Evolutionary conservation across 2,329 filamentous ascomycete genomes (phyloP), one percentile per base, ranked within the genome.

Genomic region (Sporothrix protearum): DNA sequence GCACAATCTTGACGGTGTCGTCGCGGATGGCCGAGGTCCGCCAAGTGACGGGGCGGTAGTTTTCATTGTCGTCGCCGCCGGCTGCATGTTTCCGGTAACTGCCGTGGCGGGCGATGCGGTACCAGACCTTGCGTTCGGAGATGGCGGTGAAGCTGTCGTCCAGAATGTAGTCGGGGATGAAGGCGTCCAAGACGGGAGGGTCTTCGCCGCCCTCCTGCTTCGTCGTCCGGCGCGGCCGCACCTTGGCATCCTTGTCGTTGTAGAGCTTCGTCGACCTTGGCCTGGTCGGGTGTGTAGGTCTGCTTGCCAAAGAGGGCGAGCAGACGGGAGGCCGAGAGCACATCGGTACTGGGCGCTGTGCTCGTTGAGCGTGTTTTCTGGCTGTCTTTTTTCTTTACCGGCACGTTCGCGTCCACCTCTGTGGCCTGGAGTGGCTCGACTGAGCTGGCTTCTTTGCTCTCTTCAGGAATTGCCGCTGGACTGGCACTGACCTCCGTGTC

Each of bases 91-190:
- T 86, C 6, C 87, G 82, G 75, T 85, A 83, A 0, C 88, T 88
- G 2, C 88, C 89, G 71, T 83, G 84, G 5, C 89, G 84, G 8
- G 89, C 89, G 22, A 91, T 79, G 25, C 88, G 86, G 74, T 91
- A 90, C 89, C 89, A 91, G 8, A 83, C 83, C 76, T 87, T 89
- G 66, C 89, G 87, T 78, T 91, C 85, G 2, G 85, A 85, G 3
- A 85, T 84, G 2, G 83, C 81, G 4, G 81, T 80, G 73, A 89
- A 89, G 36, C 81, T 85, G 76, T 89, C 86, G 39, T 78, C 78
- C 22, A 87, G 81, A 59, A 85, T 77, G 39, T 81, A 78, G 39
- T 87, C 85, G 0, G 85, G 79, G 0, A 87, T 76, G 0, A 81
- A 77, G 1, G 76, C 74, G 28, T 78, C 70, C 12, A 66, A 36